Percentiles rank a stretch among this genome's conserved stretches.
These are phyloP conservation scores for Dipteronia dyeriana DNA, from an alignment of 345 rosid genomes.

Conservation along the genomic window DNA sequence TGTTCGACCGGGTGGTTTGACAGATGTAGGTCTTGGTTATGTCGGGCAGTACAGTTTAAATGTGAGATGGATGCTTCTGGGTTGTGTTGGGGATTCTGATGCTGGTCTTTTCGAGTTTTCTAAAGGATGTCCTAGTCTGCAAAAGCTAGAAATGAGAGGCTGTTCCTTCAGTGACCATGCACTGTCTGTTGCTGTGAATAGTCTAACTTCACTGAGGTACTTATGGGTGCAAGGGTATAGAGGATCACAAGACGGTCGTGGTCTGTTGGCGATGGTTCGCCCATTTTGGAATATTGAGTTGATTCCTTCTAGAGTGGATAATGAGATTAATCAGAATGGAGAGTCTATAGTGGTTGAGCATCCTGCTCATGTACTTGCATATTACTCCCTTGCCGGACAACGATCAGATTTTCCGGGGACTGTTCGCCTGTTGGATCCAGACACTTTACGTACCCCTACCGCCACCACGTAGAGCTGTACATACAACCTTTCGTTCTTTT, in stretches of 20 bases:
- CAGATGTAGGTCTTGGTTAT: constrained; percentile 81
- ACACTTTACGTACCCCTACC: background rate
- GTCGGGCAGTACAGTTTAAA: constrained; percentile 72
- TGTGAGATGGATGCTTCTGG: constrained; percentile 93
- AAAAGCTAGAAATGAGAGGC: constrained; percentile 91
- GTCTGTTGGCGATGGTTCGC: constrained; percentile 72
- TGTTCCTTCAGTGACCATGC: constrained; percentile 86
- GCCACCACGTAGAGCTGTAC: constrained; percentile 37
- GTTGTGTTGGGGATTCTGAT: constrained; percentile 81
- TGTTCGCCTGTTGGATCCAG: constrained; percentile 56
- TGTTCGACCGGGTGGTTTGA: constrained; percentile 77
- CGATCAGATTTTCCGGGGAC: constrained; percentile 80
- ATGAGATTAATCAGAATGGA: constrained; percentile 30
- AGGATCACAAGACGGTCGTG: constrained; percentile 51
- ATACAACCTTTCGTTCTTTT: constrained; percentile 19
- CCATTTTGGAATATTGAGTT: constrained; percentile 97
- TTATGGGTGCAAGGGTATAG: constrained; percentile 96
- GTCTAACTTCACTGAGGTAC: constrained; percentile 75
- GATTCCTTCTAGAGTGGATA: constrained; percentile 58
- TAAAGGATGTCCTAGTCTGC: constrained; percentile 80
- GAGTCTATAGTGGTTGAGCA: constrained; percentile 43
- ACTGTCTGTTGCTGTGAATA: constrained; percentile 61
- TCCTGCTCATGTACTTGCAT: constrained; percentile 90
- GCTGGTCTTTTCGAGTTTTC: constrained; percentile 77
- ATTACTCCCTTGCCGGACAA: constrained; percentile 88